These are phyloP conservation scores for Melastoma malabathricum DNA, from an alignment of 345 rosid species.

Conservation along the genomic window DNA sequence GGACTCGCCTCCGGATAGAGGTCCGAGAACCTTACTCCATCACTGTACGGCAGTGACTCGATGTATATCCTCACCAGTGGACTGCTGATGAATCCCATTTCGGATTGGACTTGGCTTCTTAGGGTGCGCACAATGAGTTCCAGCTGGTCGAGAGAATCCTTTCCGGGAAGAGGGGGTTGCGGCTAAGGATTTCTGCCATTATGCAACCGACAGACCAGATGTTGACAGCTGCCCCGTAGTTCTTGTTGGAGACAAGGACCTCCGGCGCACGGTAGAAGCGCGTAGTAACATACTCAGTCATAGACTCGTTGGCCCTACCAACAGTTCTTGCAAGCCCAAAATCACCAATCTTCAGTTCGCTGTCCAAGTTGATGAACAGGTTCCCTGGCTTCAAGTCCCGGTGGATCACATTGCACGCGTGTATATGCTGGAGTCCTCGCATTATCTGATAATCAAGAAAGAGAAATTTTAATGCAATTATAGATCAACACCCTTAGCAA, in stretches of 20 bases:
- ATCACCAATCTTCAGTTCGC: constrained; percentile 78
- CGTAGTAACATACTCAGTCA: constrained; percentile 81
- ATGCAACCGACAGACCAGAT: constrained; percentile 95
- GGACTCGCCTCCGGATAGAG: constrained; percentile 71
- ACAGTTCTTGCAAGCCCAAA: constrained; percentile 76
- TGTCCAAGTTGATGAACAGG: constrained; percentile 65
- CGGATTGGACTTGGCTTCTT: constrained; percentile 59
- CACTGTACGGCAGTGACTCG: constrained; percentile 47
- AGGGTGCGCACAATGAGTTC: constrained; percentile 50
- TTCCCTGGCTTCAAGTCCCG: constrained; percentile 87
- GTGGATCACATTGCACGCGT: constrained; percentile 81
- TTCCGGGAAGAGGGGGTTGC: constrained; percentile 82
- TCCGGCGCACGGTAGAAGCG: constrained; percentile 95
- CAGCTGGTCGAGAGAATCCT: constrained; percentile 75
- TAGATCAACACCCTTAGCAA: too few species aligned
- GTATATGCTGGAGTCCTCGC: constrained; percentile 76
- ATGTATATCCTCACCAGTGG: constrained; percentile 52
- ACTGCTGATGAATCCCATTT: constrained; percentile 65
- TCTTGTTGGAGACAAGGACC: constrained; percentile 74
- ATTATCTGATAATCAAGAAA: constrained; percentile 30
- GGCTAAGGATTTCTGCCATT: constrained; percentile 71
- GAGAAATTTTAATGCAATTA: too few species aligned
- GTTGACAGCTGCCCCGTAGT: constrained; percentile 71
- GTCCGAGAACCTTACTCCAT: constrained; percentile 33
- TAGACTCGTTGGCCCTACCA: constrained; percentile 54